These are phyloP conservation scores for Auriscalpium vulgare DNA, from an alignment of 768 basidiomycete genomes.

Conservation along the genomic window DNA sequence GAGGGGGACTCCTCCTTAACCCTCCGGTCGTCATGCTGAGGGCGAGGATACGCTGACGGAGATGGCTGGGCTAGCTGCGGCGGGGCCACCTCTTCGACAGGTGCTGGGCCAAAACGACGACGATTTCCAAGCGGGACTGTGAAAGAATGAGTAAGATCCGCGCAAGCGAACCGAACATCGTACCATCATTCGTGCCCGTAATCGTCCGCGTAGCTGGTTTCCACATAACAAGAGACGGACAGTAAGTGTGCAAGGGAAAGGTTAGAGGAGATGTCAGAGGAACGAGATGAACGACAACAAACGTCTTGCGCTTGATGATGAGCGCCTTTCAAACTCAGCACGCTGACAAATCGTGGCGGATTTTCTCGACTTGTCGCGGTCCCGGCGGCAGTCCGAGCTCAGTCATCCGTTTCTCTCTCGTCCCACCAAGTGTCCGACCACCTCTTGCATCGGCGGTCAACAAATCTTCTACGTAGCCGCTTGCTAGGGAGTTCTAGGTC, in stretches of 20 bases:
- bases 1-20: slow-evolving; percentile 59
- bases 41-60: slow-evolving; percentile 76
- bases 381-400: background rate
- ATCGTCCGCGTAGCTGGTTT: slow-evolving; percentile 84
- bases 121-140: slow-evolving; percentile 75
- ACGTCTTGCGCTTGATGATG: background rate
- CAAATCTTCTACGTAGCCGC: background rate
- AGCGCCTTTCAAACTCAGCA: slow-evolving; percentile 11
- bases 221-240: slow-evolving; percentile 51
- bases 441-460: background rate
- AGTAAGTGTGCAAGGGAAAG: slow-evolving; percentile 3
- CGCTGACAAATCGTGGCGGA: slow-evolving; percentile 4
- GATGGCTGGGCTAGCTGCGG: slow-evolving; percentile 85
- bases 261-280: slow-evolving; percentile 12
- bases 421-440: too few species aligned
- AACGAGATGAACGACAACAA: slow-evolving; percentile 11
- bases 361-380: background rate
- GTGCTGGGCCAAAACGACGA: slow-evolving; percentile 87
- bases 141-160: slow-evolving; percentile 4
- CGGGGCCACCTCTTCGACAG: slow-evolving; percentile 71
- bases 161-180: slow-evolving; percentile 18
- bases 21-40: slow-evolving; percentile 37
- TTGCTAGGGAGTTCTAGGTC: background rate
- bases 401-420: background rate
- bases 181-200: slow-evolving; percentile 89